These are phyloP conservation scores for Fusarium buharicum DNA, from an alignment of 2,329 filamentous ascomycete species.

Conservation along the genomic window DNA sequence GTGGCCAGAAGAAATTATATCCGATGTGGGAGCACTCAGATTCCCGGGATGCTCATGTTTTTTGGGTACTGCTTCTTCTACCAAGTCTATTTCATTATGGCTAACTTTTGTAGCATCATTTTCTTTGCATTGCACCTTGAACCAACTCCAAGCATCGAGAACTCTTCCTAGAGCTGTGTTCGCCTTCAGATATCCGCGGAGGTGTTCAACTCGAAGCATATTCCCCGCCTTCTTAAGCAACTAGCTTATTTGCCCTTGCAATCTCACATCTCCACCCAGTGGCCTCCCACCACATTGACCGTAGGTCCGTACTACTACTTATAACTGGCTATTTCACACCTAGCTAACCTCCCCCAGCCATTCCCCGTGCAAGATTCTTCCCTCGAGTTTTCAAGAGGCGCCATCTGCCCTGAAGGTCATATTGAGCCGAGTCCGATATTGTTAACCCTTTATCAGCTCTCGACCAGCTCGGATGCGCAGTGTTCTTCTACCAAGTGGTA, in stretches of 20 bases:
- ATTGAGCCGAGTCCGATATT: not conserved
- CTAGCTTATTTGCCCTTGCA: conserved; percentile 7
- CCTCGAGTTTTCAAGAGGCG: not conserved
- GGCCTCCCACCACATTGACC: conserved; percentile 26
- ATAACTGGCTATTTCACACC: conserved; percentile 18
- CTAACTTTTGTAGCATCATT: conserved; percentile 14
- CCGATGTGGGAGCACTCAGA: not conserved
- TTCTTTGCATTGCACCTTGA: too few relatives aligned
- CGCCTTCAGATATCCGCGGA: conserved; percentile 9
- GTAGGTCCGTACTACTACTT: conserved; percentile 13
- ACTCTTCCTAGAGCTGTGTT: conserved; percentile 1
- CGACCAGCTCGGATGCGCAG: not conserved
- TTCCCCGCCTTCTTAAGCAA: conserved; percentile 12
- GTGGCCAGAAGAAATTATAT: not conserved
- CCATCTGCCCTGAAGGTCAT: not conserved
- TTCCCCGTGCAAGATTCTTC: not conserved
- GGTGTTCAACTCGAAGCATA: conserved; percentile 12
- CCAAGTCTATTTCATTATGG: not conserved
- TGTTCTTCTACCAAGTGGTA: not conserved
- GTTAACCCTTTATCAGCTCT: not conserved
- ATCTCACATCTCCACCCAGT: conserved; percentile 18
- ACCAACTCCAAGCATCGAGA: not conserved
- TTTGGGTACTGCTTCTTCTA: not conserved
- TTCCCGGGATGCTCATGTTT: not conserved
- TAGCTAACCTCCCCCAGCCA: not conserved